phyloP scores from a whole-genome alignment of 2,329 filamentous ascomycete species.

The Cytospora mali region DNA sequence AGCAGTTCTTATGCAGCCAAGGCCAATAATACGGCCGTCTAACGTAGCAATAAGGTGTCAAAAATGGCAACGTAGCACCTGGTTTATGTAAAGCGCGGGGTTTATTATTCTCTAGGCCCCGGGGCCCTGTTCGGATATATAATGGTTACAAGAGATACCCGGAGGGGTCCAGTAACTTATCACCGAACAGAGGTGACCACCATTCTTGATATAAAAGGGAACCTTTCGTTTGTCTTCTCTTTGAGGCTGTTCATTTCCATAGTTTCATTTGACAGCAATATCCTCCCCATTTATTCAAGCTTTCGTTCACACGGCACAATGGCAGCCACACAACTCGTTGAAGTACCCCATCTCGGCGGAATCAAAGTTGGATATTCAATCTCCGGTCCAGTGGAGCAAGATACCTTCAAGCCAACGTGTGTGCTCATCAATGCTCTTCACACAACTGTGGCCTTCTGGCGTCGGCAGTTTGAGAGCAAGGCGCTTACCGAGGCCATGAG shows the following conservation, averaged over 20 bases:
- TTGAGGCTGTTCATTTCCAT: neutral
- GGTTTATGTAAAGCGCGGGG: neutral
- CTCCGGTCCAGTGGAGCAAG: constrained; percentile 36
- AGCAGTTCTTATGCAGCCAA: too few relatives aligned
- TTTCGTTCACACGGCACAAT: constrained; percentile 21
- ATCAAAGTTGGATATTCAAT: constrained; percentile 47
- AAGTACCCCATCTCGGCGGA: constrained; percentile 51
- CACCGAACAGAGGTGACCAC: neutral
- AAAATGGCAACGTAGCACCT: neutral
- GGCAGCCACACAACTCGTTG: constrained; percentile 45
- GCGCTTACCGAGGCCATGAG: constrained; percentile 47
- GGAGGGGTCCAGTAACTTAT: neutral
- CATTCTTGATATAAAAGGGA: neutral
- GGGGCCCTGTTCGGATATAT: neutral
- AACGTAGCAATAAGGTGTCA: too few relatives aligned
- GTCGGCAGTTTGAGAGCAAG: constrained; percentile 45
- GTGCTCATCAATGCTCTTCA: constrained; percentile 57
- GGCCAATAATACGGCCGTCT: too few relatives aligned
- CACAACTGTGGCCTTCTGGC: constrained; percentile 51
- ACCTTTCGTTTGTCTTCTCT: neutral
- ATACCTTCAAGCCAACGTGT: constrained; percentile 53
- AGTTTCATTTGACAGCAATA: too few relatives aligned
- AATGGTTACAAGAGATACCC: neutral
- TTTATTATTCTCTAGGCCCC: neutral
- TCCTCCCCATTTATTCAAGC: neutral